A percentile compares a stretch with the other conserved stretches of the same genome.
Conservation (phyloP, 2,329 filamentous ascomycete species). For the Colletotrichum godetiae region DNA sequence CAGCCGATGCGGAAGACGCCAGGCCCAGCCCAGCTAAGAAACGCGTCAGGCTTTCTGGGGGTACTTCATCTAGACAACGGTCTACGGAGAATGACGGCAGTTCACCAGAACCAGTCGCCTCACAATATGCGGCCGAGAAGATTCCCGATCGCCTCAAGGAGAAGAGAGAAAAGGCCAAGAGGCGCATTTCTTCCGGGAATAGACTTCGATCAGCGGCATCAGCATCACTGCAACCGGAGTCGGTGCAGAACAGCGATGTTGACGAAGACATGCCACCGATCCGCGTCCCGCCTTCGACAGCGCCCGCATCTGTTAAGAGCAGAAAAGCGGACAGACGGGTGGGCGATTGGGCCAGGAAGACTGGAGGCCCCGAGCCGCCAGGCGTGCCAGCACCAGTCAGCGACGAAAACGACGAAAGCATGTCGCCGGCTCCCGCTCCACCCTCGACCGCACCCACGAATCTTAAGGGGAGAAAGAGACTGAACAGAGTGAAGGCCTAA, state of each 20-base stretch:
- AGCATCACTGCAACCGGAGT: constrained; percentile 17
- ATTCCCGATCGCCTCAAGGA: constrained; percentile 29
- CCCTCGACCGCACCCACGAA: too few relatives aligned
- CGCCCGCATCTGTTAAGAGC: neutral
- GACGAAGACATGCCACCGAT: constrained; percentile 33
- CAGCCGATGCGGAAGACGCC: neutral
- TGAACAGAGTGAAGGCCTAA: neutral
- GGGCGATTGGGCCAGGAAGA: constrained; percentile 26
- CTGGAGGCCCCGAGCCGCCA: constrained; percentile 17
- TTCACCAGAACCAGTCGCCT: neutral
- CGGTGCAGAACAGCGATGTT: constrained; percentile 26
- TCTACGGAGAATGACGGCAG: constrained; percentile 10
- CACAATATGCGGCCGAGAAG: constrained; percentile 7
- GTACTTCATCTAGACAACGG: constrained; percentile 18
- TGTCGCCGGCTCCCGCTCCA: too few relatives aligned
- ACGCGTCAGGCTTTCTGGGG: constrained; percentile 18
- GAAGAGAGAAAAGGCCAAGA: constrained; percentile 17
- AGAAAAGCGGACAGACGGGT: neutral
- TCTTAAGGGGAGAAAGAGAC: too few relatives aligned
- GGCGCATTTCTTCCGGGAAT: constrained; percentile 15
- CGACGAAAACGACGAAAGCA: too few relatives aligned
- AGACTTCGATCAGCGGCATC: constrained; percentile 6
- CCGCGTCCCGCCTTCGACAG: constrained; percentile 16
- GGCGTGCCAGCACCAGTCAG: neutral
- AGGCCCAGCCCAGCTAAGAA: constrained; percentile 27